These are phyloP conservation scores for Aspergillus conjunctus DNA, from an alignment of 495 filamentous ascomycete genomes.

Conservation along the genomic window DNA sequence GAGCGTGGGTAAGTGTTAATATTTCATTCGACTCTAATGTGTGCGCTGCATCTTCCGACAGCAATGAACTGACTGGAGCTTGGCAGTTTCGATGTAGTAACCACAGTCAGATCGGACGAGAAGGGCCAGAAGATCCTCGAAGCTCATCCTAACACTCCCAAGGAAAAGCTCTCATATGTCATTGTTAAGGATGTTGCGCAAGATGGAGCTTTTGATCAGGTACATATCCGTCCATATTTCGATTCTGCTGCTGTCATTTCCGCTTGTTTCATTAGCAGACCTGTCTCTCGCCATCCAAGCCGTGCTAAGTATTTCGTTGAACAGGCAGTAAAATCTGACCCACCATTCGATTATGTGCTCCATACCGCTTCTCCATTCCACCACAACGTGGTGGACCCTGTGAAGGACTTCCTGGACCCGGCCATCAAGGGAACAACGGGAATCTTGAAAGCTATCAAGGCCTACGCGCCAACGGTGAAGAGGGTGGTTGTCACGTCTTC, in stretches of 20 bases:
- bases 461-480: conserved; percentile 74
- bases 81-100: conserved; percentile 68
- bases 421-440: conserved; percentile 83
- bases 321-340: conserved; percentile 63
- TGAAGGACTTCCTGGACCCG: conserved; percentile 82
- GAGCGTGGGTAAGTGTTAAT: conserved; percentile 49
- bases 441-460: conserved; percentile 74
- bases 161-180: conserved; percentile 69
- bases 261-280: background rate
- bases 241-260: background rate
- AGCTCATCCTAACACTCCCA: conserved; percentile 60
- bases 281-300: background rate
- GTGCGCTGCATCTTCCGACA: background rate
- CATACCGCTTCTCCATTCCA: conserved; percentile 91
- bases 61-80: conserved; percentile 13
- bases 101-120: conserved; percentile 77
- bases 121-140: conserved; percentile 77
- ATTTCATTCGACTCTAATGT: background rate
- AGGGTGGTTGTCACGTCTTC: conserved; percentile 84
- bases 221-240: conserved; percentile 17
- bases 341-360: conserved; percentile 80
- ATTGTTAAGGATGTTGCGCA: conserved; percentile 84
- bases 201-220: conserved; percentile 76
- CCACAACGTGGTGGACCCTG: conserved; percentile 66
- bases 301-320: background rate